Conservation (phyloP, 345 rosid genomes). For the Eucalyptus pumila region DNA sequence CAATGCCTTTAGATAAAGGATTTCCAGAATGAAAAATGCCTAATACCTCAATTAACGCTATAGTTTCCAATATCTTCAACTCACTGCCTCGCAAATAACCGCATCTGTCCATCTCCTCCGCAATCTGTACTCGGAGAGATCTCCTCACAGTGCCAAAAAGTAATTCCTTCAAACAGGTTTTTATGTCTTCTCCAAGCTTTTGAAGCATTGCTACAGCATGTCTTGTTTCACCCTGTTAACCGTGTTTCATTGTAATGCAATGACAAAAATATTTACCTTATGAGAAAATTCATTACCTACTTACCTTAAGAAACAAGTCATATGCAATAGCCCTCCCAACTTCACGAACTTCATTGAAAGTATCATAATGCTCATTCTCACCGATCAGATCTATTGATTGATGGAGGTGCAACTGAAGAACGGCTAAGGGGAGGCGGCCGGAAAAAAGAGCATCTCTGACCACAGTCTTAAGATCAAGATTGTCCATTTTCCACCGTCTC, state of each 20-base stretch:
- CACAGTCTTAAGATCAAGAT: constrained; percentile 75
- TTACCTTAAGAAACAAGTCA: constrained; percentile 88
- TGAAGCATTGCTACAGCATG: constrained; percentile 81
- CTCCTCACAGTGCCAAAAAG: constrained; percentile 84
- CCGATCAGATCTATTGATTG: constrained; percentile 42
- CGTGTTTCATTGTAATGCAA: neutral
- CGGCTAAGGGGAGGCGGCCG: constrained; percentile 96
- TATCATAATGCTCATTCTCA: constrained; percentile 54
- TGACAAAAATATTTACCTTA: neutral
- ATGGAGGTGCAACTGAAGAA: constrained; percentile 93
- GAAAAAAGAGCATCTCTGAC: constrained; percentile 91
- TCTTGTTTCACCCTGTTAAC: constrained; percentile 76
- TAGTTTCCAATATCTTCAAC: constrained; percentile 60
- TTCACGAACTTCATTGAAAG: constrained; percentile 85
- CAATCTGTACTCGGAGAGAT: constrained; percentile 63
- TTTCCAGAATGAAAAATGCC: neutral
- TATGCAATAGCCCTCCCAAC: constrained; percentile 90
- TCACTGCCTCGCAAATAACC: constrained; percentile 73
- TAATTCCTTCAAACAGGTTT: constrained; percentile 76
- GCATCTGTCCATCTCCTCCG: constrained; percentile 66
- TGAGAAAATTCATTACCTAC: constrained; percentile 7
- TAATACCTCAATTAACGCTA: constrained; percentile 80
- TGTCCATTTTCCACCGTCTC: constrained; percentile 85
- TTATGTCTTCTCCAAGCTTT: constrained; percentile 92
- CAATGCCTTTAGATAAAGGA: neutral